Conservation (phyloP, 1,139 yeast genomes). For the Protomyces arabidopsidicola region DNA sequence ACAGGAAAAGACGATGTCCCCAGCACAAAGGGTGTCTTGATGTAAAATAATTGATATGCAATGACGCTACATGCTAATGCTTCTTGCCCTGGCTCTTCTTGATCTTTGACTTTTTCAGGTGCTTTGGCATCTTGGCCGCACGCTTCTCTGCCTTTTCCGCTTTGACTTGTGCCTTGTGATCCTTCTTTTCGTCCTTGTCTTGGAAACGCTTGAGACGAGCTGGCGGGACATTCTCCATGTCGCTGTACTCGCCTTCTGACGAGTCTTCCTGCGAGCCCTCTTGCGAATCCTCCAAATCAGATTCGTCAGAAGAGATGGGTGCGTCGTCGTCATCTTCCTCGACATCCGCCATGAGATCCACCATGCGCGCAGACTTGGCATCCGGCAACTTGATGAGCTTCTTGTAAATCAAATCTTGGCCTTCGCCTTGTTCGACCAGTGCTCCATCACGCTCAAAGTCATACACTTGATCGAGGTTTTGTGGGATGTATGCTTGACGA, state of each 20-base stretch:
- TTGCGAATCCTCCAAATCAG: slow-evolving; percentile 42
- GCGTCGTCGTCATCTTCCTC: slow-evolving; percentile 37
- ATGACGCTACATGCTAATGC: not conserved
- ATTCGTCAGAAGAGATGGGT: slow-evolving; percentile 41
- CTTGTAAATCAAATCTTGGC: slow-evolving; percentile 58
- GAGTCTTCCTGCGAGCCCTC: slow-evolving; percentile 37
- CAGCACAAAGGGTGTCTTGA: slow-evolving; percentile 87
- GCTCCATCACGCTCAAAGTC: slow-evolving; percentile 77
- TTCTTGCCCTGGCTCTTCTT: slow-evolving; percentile 27
- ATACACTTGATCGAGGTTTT: slow-evolving; percentile 49
- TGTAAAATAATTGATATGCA: not conserved
- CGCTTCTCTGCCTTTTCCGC: slow-evolving; percentile 83
- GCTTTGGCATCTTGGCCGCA: slow-evolving; percentile 85
- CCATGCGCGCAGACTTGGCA: slow-evolving; percentile 19
- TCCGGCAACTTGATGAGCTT: slow-evolving; percentile 37
- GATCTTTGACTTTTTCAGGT: slow-evolving; percentile 57
- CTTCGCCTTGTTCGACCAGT: slow-evolving; percentile 73
- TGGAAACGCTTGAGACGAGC: slow-evolving; percentile 54
- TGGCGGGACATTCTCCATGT: slow-evolving; percentile 28
- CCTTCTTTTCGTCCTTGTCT: slow-evolving; percentile 70
- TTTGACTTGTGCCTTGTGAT: slow-evolving; percentile 77
- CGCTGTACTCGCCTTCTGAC: slow-evolving; percentile 40
- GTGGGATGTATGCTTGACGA: slow-evolving; percentile 77
- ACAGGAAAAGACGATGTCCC: slow-evolving; percentile 91
- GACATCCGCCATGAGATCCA: slow-evolving; percentile 33